Evolutionary conservation across 495 filamentous ascomycete genomes (phyloP), one percentile per base, ranked within the genome.

Genomic region (Coniosporium apollinis): DNA sequence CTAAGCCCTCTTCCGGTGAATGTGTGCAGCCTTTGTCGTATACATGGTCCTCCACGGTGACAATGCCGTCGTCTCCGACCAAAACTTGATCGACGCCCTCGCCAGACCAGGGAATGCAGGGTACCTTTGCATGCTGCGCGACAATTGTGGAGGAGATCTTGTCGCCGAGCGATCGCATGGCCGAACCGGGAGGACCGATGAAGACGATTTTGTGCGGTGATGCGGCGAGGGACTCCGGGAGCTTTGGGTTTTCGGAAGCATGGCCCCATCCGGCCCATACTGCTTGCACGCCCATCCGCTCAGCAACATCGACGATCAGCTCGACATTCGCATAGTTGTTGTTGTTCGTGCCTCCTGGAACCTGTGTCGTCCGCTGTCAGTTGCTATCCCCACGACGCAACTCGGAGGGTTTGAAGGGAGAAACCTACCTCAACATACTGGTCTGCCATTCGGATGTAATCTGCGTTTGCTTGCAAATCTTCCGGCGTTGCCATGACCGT

Each of bases 261-360:
- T 99, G 89, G 51, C 89, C 89, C 83, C 89, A 99, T 71, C 89
- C 89, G 45, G 89, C 89, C 89, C 89, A 99, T 11, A 99, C 89
- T 39, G 89, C 89, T 48, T 99, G 89, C 29, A 96, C 89, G 42
- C 80, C 72, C 83, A 94, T 94, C 22, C 89, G 82, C 65, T 99
- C 89, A n/a, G 89, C 89, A 54, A 99, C 72, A 65, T 99, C 89
- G 39, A 99, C 89, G 56, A 99, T 96, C 48, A 99, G 66, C 64
- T 99, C 89, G 30, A 99, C 89, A 61, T 99, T 99, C 55, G 89
- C 89, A 56, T 99, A 99, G 62, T 99, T 99, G 74, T 99, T 94
- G 68, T 99, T 99, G 64, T 99, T 99, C 30, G 91, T 99, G 49
- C 89, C 89, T 47, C 89, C 89, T n/a, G 89, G 89, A 32, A 83